Conservation (phyloP, 306 rosid species). For the Lathyrus oleraceus region DNA sequence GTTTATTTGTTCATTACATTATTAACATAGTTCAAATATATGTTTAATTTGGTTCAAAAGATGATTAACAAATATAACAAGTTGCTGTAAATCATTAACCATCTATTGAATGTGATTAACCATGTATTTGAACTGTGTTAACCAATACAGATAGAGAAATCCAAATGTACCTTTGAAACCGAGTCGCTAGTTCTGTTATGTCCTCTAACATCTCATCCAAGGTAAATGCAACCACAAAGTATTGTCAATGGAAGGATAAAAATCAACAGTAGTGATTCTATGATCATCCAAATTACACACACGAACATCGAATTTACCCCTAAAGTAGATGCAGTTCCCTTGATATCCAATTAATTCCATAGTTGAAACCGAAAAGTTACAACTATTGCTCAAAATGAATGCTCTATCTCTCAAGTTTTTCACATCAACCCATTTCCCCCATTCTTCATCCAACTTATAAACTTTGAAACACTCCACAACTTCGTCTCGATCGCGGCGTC, state of each 20-base stretch:
- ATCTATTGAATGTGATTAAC: neutral
- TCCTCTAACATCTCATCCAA: conserved; percentile 18
- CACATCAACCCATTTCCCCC: conserved; percentile 53
- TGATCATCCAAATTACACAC: conserved; percentile 43
- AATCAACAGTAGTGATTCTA: conserved; percentile 28
- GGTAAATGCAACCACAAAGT: conserved; percentile 36
- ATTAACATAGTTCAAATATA: neutral
- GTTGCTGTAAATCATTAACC: neutral
- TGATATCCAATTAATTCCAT: conserved; percentile 37
- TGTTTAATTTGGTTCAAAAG: neutral
- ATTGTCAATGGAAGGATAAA: conserved; percentile 36
- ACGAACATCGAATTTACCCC: conserved; percentile 30
- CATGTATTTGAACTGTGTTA: neutral
- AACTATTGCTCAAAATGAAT: conserved; percentile 39
- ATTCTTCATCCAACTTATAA: conserved; percentile 53
- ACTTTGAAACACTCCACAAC: conserved; percentile 50
- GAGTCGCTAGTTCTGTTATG: too few species aligned
- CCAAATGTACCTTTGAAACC: too few species aligned
- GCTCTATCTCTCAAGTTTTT: conserved; percentile 44
- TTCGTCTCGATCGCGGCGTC: neutral
- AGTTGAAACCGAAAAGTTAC: conserved; percentile 43
- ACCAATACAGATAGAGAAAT: neutral
- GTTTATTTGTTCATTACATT: neutral
- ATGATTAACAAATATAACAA: neutral
- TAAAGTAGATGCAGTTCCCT: conserved; percentile 48